Percentiles rank a stretch among this genome's conserved stretches.
phyloP scores from a whole-genome alignment of 176 grass and related monocot genomes.

The Aegilops sharonensis region DNA sequence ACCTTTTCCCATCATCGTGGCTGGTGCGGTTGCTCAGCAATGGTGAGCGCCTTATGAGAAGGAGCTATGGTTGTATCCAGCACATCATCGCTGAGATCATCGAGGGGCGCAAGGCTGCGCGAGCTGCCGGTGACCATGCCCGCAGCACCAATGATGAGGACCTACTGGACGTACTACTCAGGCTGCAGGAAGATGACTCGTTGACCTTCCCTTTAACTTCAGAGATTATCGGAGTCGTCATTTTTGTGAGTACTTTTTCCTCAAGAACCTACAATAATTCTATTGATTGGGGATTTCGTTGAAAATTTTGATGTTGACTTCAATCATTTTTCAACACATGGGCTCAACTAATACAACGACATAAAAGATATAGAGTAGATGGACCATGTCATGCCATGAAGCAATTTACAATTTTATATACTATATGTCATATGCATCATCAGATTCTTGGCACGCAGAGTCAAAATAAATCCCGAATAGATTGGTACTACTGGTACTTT shows the following conservation, averaged over 20 bases:
- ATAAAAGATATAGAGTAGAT: no score
- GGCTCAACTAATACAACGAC: no score
- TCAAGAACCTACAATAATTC: no score
- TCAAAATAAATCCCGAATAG: no score
- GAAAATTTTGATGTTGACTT: no score
- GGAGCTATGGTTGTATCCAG: neutral
- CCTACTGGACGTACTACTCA: neutral
- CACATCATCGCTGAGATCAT: neutral
- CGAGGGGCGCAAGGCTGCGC: neutral
- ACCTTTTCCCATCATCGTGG: conserved; percentile 27
- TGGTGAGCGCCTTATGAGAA: neutral
- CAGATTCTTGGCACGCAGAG: no score
- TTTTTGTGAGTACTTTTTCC: neutral
- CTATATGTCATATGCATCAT: no score
- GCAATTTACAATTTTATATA: no score
- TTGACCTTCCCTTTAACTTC: neutral
- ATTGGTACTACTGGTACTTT: no score
- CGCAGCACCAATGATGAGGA: neutral
- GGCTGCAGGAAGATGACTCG: neutral
- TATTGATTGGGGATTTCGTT: no score
- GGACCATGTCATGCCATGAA: no score
- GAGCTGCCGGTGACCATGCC: neutral
- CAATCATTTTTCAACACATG: no score
- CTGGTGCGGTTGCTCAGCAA: conserved; percentile 3
- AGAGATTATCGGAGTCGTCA: conserved; percentile 18